These are phyloP conservation scores for Shiraia sp. DNA, from an alignment of 2,329 filamentous ascomycete genomes.

Conservation along the genomic window DNA sequence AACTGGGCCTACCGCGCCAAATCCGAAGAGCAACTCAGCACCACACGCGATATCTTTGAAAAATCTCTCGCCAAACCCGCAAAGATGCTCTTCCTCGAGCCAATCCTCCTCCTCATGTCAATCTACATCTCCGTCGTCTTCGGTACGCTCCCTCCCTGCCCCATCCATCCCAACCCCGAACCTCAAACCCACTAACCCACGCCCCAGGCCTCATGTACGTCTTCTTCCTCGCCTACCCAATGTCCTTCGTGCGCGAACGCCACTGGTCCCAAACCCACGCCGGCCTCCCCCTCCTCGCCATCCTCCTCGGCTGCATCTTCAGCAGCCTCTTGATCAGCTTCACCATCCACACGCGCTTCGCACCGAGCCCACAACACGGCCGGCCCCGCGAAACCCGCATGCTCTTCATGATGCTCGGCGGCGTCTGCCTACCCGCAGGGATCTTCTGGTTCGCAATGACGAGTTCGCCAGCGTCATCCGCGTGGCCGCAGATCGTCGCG, in stretches of 20 bases:
- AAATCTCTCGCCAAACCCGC: slow-evolving; percentile 46
- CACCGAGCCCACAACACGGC: slow-evolving; percentile 26
- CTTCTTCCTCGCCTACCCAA: slow-evolving; percentile 53
- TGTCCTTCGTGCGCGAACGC: slow-evolving; percentile 40
- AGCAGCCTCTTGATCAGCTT: slow-evolving; percentile 27
- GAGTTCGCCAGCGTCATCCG: slow-evolving; percentile 48
- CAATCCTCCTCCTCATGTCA: slow-evolving; percentile 8
- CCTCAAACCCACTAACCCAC: no score
- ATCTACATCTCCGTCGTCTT: slow-evolving; percentile 29
- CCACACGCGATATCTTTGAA: slow-evolving; percentile 43
- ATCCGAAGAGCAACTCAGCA: slow-evolving; percentile 49
- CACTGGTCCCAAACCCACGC: slow-evolving; percentile 39
- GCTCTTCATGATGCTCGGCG: slow-evolving; percentile 56
- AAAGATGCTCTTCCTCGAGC: slow-evolving; percentile 8
- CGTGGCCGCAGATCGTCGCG: slow-evolving; percentile 48
- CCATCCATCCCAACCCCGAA: no score
- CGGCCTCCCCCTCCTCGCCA: slow-evolving; percentile 34
- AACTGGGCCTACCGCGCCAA: slow-evolving; percentile 54
- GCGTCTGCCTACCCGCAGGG: slow-evolving; percentile 51
- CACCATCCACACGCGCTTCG: slow-evolving; percentile 39
- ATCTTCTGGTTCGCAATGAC: slow-evolving; percentile 59
- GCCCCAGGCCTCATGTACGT: slow-evolving; percentile 42
- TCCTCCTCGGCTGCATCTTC: slow-evolving; percentile 8
- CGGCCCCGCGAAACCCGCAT: slow-evolving; percentile 50
- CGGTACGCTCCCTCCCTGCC: no score